These are phyloP conservation scores for Colletotrichum liaoningense DNA, from an alignment of 2,329 filamentous ascomycete genomes.

Conservation along the genomic window DNA sequence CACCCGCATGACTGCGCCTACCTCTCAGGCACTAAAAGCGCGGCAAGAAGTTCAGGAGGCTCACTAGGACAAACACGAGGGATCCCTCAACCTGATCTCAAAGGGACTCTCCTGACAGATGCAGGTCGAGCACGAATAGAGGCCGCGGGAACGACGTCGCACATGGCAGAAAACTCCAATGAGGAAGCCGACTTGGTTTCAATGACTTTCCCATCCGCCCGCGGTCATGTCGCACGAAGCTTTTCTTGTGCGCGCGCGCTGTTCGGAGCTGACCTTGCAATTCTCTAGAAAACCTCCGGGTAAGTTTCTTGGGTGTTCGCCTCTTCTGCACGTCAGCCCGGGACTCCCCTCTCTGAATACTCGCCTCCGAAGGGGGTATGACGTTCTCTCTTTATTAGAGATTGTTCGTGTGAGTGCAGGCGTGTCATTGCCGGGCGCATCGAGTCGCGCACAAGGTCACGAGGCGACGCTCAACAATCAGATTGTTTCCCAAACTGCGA, in stretches of 20 bases:
- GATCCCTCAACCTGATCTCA: not conserved
- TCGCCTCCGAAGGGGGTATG: not conserved
- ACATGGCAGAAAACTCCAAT: not conserved
- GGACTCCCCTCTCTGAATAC: not conserved
- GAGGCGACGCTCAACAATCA: not conserved
- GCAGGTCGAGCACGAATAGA: not conserved
- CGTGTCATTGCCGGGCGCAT: not conserved
- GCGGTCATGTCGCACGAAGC: not conserved
- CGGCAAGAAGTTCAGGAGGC: not conserved
- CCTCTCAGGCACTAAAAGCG: not conserved
- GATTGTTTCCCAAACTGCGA: not conserved
- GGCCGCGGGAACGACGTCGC: not conserved
- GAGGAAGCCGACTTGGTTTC: not conserved
- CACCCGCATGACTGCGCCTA: conserved; percentile 12
- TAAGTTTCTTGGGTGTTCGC: conserved; percentile 1
- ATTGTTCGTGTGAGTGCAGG: not conserved
- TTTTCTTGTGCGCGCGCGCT: not conserved
- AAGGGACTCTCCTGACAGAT: not conserved
- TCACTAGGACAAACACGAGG: not conserved
- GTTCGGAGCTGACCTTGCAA: not conserved
- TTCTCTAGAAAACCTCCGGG: not conserved
- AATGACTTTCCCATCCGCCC: not conserved
- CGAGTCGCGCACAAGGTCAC: not conserved
- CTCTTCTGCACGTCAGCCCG: not conserved
- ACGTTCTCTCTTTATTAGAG: not conserved